A percentile compares a stretch with the other conserved stretches of the same genome.
Conservation (phyloP, 2,329 filamentous ascomycete genomes). For the Alternaria sp. region DNA sequence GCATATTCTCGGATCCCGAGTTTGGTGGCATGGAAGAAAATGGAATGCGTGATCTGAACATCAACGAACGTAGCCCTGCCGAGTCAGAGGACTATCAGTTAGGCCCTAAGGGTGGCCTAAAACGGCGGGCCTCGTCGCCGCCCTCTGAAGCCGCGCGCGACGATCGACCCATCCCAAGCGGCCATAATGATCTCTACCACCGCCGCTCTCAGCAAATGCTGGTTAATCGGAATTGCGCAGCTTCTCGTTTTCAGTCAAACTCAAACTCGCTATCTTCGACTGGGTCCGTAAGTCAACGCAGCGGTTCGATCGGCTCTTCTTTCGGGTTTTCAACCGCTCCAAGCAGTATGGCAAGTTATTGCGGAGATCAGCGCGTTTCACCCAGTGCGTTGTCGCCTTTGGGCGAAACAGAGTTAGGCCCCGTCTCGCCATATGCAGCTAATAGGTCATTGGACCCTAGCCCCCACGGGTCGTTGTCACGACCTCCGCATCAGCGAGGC, state of each 20-base stretch:
- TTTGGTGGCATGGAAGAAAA: slow-evolving; percentile 62
- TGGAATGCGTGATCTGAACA: slow-evolving; percentile 60
- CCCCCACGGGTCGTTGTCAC: slow-evolving; percentile 52
- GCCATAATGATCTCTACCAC: slow-evolving; percentile 61
- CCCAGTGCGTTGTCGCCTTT: slow-evolving; percentile 67
- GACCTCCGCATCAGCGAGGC: slow-evolving; percentile 53
- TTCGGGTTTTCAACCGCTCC: slow-evolving; percentile 65
- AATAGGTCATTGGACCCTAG: slow-evolving; percentile 57
- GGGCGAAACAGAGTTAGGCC: slow-evolving; percentile 62
- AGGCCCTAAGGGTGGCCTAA: slow-evolving; percentile 64
- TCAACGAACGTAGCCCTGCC: slow-evolving; percentile 62
- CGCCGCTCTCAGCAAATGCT: slow-evolving; percentile 65
- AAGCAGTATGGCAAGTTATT: slow-evolving; percentile 72
- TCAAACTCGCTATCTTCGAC: slow-evolving; percentile 70
- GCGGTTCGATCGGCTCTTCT: slow-evolving; percentile 70
- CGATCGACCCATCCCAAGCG: slow-evolving; percentile 55
- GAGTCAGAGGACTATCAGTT: slow-evolving; percentile 55
- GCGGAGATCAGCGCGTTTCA: slow-evolving; percentile 68
- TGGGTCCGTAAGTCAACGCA: slow-evolving; percentile 68
- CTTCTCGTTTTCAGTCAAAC: slow-evolving; percentile 63
- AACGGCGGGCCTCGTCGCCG: slow-evolving; percentile 71
- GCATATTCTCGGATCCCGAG: slow-evolving; percentile 61
- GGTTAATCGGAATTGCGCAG: slow-evolving; percentile 63
- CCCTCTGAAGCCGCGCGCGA: slow-evolving; percentile 64
- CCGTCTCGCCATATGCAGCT: slow-evolving; percentile 64